A percentile compares a stretch with the other conserved stretches of the same genome.
These are phyloP conservation scores for Kwoniella shandongensis DNA, from an alignment of 768 basidiomycete genomes.

Conservation along the genomic window DNA sequence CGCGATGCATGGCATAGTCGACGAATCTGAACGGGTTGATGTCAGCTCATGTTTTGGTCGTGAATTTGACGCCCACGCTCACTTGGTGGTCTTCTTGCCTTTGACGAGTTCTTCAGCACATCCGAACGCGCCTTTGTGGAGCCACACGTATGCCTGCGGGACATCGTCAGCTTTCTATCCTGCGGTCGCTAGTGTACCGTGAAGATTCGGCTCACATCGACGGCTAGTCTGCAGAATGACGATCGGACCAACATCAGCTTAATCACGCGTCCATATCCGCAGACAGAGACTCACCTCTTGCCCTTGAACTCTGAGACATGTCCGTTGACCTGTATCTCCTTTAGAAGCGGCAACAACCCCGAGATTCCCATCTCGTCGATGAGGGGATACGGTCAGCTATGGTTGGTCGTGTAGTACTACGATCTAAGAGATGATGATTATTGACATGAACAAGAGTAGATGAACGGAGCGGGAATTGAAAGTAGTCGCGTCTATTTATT, in stretches of 20 bases:
- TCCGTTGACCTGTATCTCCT: conserved; percentile 76
- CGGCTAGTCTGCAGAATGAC: conserved; percentile 60
- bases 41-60: too few relatives aligned
- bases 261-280: background rate
- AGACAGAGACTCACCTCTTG: conserved; percentile 59
- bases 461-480: background rate
- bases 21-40: conserved; percentile 72
- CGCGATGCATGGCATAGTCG: conserved; percentile 89
- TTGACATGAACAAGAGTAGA: background rate
- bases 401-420: background rate
- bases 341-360: conserved; percentile 84
- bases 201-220: conserved; percentile 62
- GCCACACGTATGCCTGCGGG: conserved; percentile 66
- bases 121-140: conserved; percentile 70
- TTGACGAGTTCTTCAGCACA: conserved; percentile 89
- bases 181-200: background rate
- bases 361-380: conserved; percentile 76
- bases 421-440: background rate
- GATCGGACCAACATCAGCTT: conserved; percentile 24
- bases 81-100: conserved; percentile 80
- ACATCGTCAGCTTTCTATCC: background rate
- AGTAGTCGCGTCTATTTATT: conserved; percentile 21
- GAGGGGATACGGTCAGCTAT: background rate
- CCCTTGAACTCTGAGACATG: conserved; percentile 80
- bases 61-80: too few relatives aligned